Evolutionary conservation across 1,139 yeast species (phyloP).

Genomic region (Lodderomyces elongisporus): DNA sequence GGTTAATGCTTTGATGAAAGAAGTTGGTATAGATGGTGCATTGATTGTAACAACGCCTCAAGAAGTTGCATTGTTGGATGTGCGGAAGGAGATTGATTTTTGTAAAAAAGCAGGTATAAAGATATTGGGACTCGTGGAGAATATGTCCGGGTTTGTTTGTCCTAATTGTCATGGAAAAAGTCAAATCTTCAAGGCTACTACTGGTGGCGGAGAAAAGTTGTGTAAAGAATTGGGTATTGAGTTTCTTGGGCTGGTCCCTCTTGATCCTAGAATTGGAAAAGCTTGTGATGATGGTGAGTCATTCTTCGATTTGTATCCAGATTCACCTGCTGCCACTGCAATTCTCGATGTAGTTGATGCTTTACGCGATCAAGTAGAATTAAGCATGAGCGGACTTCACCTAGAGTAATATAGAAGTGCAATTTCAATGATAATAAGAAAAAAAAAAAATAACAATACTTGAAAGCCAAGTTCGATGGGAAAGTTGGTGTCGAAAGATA

Average conservation of each 20-base stretch:
- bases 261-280: slow-evolving; percentile 90
- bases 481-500: no score
- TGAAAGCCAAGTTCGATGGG: background rate
- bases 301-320: slow-evolving; percentile 79
- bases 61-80: slow-evolving; percentile 92
- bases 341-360: slow-evolving; percentile 77
- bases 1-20: slow-evolving; percentile 82
- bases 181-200: slow-evolving; percentile 86
- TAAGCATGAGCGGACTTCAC: slow-evolving; percentile 16
- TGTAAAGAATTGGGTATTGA: slow-evolving; percentile 75
- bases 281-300: slow-evolving; percentile 88
- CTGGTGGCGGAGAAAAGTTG: slow-evolving; percentile 89
- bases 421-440: no score
- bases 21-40: slow-evolving; percentile 93
- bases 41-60: slow-evolving; percentile 95
- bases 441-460: background rate
- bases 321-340: slow-evolving; percentile 89
- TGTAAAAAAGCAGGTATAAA: slow-evolving; percentile 86
- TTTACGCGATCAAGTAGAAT: slow-evolving; percentile 43
- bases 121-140: slow-evolving; percentile 87
- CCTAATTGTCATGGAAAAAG: slow-evolving; percentile 91
- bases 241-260: slow-evolving; percentile 86
- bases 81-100: slow-evolving; percentile 91
- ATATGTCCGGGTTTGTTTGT: slow-evolving; percentile 98
- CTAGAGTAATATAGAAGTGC: no score